Percentiles rank a stretch among this genome's conserved stretches.
Conservation (phyloP, 2,329 filamentous ascomycete species). For the Helotiales sp. region DNA sequence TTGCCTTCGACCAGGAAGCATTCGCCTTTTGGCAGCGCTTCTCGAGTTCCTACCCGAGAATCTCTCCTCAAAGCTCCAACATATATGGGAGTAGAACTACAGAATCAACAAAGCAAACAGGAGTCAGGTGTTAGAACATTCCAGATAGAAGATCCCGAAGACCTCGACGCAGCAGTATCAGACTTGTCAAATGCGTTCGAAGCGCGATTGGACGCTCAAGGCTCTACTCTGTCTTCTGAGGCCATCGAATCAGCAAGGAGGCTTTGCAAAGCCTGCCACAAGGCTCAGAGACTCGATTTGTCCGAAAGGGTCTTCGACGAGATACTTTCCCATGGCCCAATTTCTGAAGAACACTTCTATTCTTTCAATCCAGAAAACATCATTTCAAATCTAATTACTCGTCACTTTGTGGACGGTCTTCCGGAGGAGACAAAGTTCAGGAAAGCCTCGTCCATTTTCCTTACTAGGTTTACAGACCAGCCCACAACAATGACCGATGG, state of each 20-base stretch:
- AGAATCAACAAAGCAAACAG: conserved; percentile 23
- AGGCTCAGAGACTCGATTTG: conserved; percentile 9
- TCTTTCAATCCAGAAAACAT: conserved; percentile 21
- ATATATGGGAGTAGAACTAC: background rate
- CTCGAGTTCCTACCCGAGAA: background rate
- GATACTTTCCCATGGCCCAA: conserved; percentile 17
- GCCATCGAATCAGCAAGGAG: conserved; percentile 21
- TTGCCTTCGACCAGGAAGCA: background rate
- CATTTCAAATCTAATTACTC: conserved; percentile 19
- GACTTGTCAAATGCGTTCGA: conserved; percentile 29
- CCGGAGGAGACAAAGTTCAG: conserved; percentile 12
- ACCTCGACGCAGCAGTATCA: conserved; percentile 21
- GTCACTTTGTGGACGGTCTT: background rate
- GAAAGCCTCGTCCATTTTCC: conserved; percentile 29
- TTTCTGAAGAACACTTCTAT: conserved; percentile 23
- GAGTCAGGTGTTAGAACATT: conserved; percentile 24
- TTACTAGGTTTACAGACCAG: conserved; percentile 25
- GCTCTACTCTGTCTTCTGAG: conserved; percentile 9
- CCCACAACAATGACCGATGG: conserved; percentile 11
- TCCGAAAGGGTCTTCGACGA: conserved; percentile 25
- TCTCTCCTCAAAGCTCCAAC: background rate
- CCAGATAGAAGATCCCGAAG: conserved; percentile 14
- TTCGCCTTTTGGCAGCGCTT: background rate
- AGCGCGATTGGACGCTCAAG: conserved; percentile 18
- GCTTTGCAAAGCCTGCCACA: conserved; percentile 20